Conservation (phyloP, 2,329 filamentous ascomycete species). For the Calonectria pseudoturangicola region DNA sequence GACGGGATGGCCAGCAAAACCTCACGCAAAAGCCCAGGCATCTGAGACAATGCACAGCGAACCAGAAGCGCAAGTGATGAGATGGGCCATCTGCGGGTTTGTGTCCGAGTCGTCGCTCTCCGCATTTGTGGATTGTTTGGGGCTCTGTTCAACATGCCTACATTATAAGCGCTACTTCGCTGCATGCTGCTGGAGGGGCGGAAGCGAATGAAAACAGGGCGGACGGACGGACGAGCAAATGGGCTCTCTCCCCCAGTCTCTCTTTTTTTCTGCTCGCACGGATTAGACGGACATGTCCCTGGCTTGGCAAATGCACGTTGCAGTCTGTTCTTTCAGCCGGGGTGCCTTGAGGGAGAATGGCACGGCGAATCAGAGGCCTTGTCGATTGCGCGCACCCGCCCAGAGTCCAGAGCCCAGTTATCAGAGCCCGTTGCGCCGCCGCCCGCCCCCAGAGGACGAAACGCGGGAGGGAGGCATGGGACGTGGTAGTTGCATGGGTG, state of each 20-base stretch:
- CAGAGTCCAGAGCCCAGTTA: slow-evolving; percentile 8
- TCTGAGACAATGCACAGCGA: neutral
- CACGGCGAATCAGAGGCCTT: slow-evolving; percentile 16
- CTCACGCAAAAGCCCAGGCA: neutral
- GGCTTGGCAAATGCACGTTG: slow-evolving; percentile 7
- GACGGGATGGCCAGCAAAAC: neutral
- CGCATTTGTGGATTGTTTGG: slow-evolving; percentile 12
- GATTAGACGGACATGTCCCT: slow-evolving; percentile 3
- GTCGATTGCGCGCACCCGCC: neutral
- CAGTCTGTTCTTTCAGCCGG: slow-evolving; percentile 17
- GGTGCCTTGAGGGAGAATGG: neutral
- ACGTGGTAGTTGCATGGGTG: slow-evolving; percentile 8
- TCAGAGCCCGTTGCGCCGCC: slow-evolving; percentile 10
- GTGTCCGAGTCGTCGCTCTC: neutral
- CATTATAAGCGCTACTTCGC: slow-evolving; percentile 3
- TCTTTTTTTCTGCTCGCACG: neutral
- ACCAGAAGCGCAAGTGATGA: slow-evolving; percentile 1
- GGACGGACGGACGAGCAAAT: slow-evolving; percentile 3
- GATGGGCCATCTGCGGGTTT: neutral
- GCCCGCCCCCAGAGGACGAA: slow-evolving; percentile 12
- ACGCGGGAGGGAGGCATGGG: slow-evolving; percentile 3
- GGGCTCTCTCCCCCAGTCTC: neutral
- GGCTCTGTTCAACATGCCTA: slow-evolving; percentile 20
- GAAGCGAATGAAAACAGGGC: slow-evolving; percentile 29
- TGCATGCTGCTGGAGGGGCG: slow-evolving; percentile 18